Evolutionary conservation across 2,329 filamentous ascomycete species (phyloP).

Genomic region (Monilinia polystroma): DNA sequence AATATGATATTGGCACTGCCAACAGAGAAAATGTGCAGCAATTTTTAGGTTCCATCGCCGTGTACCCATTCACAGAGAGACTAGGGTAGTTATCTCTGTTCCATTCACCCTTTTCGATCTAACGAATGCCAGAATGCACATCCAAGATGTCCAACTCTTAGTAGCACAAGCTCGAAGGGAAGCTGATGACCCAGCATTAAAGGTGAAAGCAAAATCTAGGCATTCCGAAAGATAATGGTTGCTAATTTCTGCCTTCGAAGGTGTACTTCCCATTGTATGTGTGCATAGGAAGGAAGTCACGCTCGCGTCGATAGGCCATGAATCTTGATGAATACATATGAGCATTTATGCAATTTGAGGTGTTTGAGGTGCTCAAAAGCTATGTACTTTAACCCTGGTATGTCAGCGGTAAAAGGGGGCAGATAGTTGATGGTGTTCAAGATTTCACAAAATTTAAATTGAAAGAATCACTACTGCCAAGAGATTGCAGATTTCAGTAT

Average conservation of each 20-base stretch:
- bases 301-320: constrained; percentile 27
- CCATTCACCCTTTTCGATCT: constrained; percentile 23
- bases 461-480: not conserved
- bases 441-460: not conserved
- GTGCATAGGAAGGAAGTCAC: constrained; percentile 60
- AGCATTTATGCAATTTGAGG: not conserved
- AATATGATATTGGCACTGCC: constrained; percentile 52
- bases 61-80: constrained; percentile 53
- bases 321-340: not conserved
- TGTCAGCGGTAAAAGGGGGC: constrained; percentile 4
- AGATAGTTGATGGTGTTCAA: not conserved
- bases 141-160: constrained; percentile 57
- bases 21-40: constrained; percentile 56
- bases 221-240: not conserved
- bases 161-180: constrained; percentile 56
- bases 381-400: not conserved
- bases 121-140: constrained; percentile 49
- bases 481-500: not conserved
- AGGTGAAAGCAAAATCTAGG: constrained; percentile 45
- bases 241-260: constrained; percentile 35
- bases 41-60: constrained; percentile 53
- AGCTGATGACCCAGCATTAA: constrained; percentile 53
- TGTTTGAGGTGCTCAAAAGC: not conserved
- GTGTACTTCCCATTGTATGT: constrained; percentile 65
- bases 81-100: constrained; percentile 28